Percentiles rank a stretch among this genome's conserved stretches.
phyloP scores from a whole-genome alignment of 805 yeast species.

The Schwanniomyces occidentalis region DNA sequence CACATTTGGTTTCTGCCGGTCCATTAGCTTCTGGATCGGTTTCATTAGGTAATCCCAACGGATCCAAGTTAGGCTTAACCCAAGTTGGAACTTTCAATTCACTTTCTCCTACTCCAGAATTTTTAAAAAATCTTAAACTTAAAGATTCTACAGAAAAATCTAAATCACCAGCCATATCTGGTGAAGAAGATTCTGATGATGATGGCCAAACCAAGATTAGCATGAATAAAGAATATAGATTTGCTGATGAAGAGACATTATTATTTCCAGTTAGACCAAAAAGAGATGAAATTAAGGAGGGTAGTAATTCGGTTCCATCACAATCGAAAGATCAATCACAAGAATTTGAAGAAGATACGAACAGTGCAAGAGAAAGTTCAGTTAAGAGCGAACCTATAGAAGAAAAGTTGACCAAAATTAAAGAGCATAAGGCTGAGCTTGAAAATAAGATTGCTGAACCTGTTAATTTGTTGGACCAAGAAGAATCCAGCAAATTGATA shows the following conservation, averaged over 20 bases:
- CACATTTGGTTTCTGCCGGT: conserved; percentile 70
- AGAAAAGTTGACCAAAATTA: conserved; percentile 24
- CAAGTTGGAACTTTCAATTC: conserved; percentile 30
- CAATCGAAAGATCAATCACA: conserved; percentile 12
- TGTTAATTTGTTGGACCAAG: conserved; percentile 27
- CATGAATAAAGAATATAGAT: conserved; percentile 61
- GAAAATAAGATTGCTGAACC: conserved; percentile 29
- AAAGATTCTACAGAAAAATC: conserved; percentile 30
- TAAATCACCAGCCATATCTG: conserved; percentile 13
- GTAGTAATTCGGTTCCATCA: conserved; percentile 8
- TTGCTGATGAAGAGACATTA: conserved; percentile 52
- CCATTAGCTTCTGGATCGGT: conserved; percentile 70
- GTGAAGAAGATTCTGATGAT: conserved; percentile 36
- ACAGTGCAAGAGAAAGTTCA: conserved; percentile 8
- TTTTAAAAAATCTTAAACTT: conserved; percentile 34
- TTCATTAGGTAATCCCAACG: conserved; percentile 36
- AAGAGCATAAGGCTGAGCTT: conserved; percentile 26
- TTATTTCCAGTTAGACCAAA: conserved; percentile 73
- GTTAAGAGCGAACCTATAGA: conserved; percentile 34
- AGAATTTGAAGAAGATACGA: neutral
- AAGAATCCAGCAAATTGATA: conserved; percentile 29
- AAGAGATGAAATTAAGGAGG: conserved; percentile 46
- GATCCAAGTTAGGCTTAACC: conserved; percentile 26
- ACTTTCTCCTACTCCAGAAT: conserved; percentile 43
- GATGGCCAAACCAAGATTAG: conserved; percentile 51